Evolutionary conservation across 164 flowering plant genomes (phyloP).

Genomic region (Dillenia turbinata): DNA sequence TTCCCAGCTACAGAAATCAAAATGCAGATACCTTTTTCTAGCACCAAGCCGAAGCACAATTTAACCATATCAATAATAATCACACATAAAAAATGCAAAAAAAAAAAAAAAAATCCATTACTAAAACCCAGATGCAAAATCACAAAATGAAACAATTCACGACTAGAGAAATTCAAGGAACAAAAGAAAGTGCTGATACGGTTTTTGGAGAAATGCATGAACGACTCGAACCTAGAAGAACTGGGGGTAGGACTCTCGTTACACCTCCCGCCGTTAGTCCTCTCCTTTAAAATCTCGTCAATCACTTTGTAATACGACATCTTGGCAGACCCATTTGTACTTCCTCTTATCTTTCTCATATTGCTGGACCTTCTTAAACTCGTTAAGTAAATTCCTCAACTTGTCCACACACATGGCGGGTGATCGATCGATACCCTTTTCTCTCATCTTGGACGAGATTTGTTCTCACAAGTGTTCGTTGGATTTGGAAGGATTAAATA

Average conservation of each 20-base stretch:
- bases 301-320: slow-evolving; percentile 19
- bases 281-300: slow-evolving; percentile 19
- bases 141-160: background rate
- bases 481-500: slow-evolving; percentile 39
- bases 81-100: background rate
- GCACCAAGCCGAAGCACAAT: too few relatives aligned
- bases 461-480: slow-evolving; percentile 22
- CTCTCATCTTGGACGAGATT: slow-evolving; percentile 23
- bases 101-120: background rate
- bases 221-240: slow-evolving; percentile 11
- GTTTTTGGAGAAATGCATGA: slow-evolving; percentile 18
- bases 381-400: slow-evolving; percentile 24
- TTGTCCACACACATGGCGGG: slow-evolving; percentile 13
- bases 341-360: slow-evolving; percentile 5
- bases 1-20: background rate
- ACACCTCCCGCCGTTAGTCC: slow-evolving; percentile 10
- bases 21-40: background rate
- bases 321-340: slow-evolving; percentile 11
- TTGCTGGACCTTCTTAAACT: slow-evolving; percentile 21
- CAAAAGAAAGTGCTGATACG: slow-evolving; percentile 5
- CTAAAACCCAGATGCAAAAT: too few relatives aligned
- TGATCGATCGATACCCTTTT: slow-evolving; percentile 21
- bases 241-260: slow-evolving; percentile 14
- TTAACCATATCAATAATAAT: too few relatives aligned
- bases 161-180: too few relatives aligned